Percentiles rank a stretch among this genome's conserved stretches.
Conservation (phyloP, 768 basidiomycete species). For the Russula compacta region DNA sequence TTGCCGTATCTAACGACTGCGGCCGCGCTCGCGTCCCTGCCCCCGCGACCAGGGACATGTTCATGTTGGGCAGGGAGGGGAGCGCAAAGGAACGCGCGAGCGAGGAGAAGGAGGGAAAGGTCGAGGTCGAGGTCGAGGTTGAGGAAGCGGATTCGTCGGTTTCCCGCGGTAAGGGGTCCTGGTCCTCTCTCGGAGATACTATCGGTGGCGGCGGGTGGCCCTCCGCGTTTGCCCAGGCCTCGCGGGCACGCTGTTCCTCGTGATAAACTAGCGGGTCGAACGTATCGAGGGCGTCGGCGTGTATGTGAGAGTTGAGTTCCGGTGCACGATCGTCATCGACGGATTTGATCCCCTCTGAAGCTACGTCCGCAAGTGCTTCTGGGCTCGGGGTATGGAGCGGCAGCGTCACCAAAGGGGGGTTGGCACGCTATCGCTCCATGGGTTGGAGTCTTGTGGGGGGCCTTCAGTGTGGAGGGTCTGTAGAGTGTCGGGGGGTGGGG, state of each 20-base stretch:
- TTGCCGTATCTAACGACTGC: slow-evolving; percentile 43
- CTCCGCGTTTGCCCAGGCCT: slow-evolving; percentile 57
- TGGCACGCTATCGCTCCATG: slow-evolving; percentile 9
- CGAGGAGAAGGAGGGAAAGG: slow-evolving; percentile 56
- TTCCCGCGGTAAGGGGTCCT: slow-evolving; percentile 5
- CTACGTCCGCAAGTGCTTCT: neutral
- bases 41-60: slow-evolving; percentile 17
- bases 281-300: slow-evolving; percentile 38
- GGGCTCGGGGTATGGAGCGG: slow-evolving; percentile 1
- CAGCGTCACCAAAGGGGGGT: neutral
- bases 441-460: neutral
- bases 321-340: neutral
- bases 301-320: neutral
- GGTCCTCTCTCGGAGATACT: neutral
- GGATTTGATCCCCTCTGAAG: slow-evolving; percentile 3
- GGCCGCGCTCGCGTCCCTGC: slow-evolving; percentile 34
- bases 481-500: neutral
- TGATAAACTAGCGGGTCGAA: slow-evolving; percentile 59
- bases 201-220: slow-evolving; percentile 55
- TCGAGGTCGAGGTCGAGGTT: slow-evolving; percentile 25
- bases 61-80: slow-evolving; percentile 31
- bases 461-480: neutral
- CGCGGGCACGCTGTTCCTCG: slow-evolving; percentile 50
- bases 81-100: slow-evolving; percentile 58
- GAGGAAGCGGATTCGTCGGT: neutral